Evolutionary conservation across 2,329 filamentous ascomycete genomes (phyloP), one percentile per base, ranked within the genome.

Genomic region (Triangularia verruculosa): DNA sequence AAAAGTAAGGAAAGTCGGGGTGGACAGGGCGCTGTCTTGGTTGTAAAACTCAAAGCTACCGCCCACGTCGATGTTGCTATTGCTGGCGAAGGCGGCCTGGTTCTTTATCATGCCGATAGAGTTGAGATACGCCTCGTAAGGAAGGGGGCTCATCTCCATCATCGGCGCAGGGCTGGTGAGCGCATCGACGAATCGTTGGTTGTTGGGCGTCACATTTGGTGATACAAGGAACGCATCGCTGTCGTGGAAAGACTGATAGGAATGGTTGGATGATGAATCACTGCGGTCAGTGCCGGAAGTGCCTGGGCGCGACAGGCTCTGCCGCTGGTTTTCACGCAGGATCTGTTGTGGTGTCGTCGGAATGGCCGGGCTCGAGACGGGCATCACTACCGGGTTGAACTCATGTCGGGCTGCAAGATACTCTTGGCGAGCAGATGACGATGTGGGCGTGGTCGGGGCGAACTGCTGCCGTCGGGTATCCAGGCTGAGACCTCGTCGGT

Each of bases 251-350:
- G 64, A 64, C 43, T 66, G 66, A 13, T 28, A 15, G 7, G 68
- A 68, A 62, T 66, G 68, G 66, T 70, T 65, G 67, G 62, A 61
- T 34, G 65, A 65, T 6, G 25, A 27, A 5, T 54, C 51, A 24
- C 51, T 54, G 63, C 57, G 63, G 25, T 55, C 56, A 65, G 77
- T 72, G 73, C 77, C 78, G 65, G 68, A 65, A 64, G 75, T 83
- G 85, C 89, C 89, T 86, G 89, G 89, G 87, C 90, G 88, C 86
- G 86, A 86, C 85, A 87, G 85, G 85, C 86, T 87, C 83, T 93
- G 91, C 88, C 91, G 87, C 86, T 94, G 92, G 88, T 89, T 85
- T 91, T 91, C 90, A 89, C 89, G 90, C 88, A 92, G 85, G 80
- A 87, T 84, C 85, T 92, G 89, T 86, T 93, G 90, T 85, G 81